Percentiles rank a stretch among this genome's conserved stretches.
These are phyloP conservation scores for Lichtheimia hyalospora DNA, from an alignment of 371 early-diverging fungal genomes.

Conservation along the genomic window DNA sequence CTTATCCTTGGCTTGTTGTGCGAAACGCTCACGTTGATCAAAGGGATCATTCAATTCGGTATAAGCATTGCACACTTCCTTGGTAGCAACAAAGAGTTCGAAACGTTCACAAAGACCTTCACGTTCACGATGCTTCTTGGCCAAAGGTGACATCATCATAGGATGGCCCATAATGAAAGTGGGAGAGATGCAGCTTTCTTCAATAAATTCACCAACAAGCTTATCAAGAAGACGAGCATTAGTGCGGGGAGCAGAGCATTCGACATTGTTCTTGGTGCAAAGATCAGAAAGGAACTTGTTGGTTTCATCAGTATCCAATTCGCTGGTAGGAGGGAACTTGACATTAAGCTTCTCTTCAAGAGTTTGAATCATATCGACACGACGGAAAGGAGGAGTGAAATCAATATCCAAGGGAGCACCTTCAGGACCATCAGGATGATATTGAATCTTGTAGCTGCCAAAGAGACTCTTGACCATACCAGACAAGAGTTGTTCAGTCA, in stretches of 20 bases:
- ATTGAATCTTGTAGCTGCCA: constrained; percentile 87
- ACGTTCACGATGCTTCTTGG: constrained; percentile 95
- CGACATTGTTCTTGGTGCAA: constrained; percentile 91
- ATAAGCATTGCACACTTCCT: constrained; percentile 99
- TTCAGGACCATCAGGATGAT: constrained; percentile 92
- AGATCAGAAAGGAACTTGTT: constrained; percentile 89
- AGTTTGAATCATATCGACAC: constrained; percentile 93
- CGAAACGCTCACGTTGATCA: constrained; percentile 97
- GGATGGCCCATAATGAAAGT: constrained; percentile 99
- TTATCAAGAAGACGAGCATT: constrained; percentile 97
- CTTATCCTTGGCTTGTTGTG: constrained; percentile 96
- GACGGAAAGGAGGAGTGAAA: constrained; percentile 97
- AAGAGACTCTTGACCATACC: constrained; percentile 92
- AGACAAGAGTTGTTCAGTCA: constrained; percentile 93
- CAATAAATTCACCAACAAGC: constrained; percentile 98
- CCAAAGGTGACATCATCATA: constrained; percentile 98
- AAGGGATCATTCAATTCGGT: constrained; percentile 99
- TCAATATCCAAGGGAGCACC: constrained; percentile 83
- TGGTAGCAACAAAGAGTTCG: constrained; percentile 99
- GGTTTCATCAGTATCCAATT: constrained; percentile 81
- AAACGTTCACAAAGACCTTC: constrained; percentile 98
- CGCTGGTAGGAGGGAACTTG: constrained; percentile 89
- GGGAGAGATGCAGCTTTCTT: constrained; percentile 94
- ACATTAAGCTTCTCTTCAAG: constrained; percentile 89
- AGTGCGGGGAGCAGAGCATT: constrained; percentile 95